Conservation (phyloP, 306 rosid genomes). For the Argentina anserina region DNA sequence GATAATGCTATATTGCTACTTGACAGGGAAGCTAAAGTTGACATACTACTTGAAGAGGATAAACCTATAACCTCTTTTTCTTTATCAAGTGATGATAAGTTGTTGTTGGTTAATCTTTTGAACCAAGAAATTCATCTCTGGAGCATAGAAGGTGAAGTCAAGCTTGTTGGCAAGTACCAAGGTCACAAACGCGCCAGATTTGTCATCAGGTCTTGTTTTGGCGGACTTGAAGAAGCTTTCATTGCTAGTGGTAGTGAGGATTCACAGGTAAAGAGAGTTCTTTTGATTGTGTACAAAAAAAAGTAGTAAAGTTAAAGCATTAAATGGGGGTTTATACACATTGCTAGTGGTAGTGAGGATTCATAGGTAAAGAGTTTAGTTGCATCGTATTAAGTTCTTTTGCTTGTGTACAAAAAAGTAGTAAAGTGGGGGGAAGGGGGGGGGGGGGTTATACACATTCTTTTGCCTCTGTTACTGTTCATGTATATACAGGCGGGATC, state of each 20-base stretch:
- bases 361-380: too few relatives aligned
- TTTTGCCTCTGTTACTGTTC: too few relatives aligned
- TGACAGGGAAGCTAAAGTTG: conserved; percentile 73
- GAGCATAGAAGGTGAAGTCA: conserved; percentile 69
- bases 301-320: neutral
- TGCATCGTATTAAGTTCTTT: too few relatives aligned
- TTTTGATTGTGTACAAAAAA: neutral
- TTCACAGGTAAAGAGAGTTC: conserved; percentile 68
- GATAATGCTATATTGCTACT: conserved; percentile 57
- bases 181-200: conserved; percentile 81
- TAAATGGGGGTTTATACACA: neutral
- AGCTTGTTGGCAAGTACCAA: conserved; percentile 66
- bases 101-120: conserved; percentile 75
- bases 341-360: too few relatives aligned
- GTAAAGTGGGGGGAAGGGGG: too few relatives aligned
- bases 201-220: conserved; percentile 90
- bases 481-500: too few relatives aligned
- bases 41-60: conserved; percentile 72
- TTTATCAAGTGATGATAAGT: conserved; percentile 72
- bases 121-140: conserved; percentile 97
- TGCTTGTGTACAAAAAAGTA: too few relatives aligned
- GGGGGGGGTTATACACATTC: neutral
- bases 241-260: conserved; percentile 99
- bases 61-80: conserved; percentile 80
- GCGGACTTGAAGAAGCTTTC: conserved; percentile 83